These are phyloP conservation scores for Castanea crenata DNA, from an alignment of 306 rosid genomes.

Conservation along the genomic window DNA sequence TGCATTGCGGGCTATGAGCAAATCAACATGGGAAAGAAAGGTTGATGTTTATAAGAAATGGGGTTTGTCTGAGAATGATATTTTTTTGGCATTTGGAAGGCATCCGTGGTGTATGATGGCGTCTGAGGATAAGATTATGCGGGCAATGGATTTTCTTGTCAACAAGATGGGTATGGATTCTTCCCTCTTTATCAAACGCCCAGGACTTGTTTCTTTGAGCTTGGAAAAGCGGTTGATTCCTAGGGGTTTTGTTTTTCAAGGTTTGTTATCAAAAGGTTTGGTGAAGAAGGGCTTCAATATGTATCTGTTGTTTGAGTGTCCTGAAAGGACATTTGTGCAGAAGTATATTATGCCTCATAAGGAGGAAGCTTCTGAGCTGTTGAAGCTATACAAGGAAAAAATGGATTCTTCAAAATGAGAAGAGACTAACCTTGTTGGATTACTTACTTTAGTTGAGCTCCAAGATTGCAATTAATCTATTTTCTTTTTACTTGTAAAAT, in stretches of 20 bases:
- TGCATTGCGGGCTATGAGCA: background rate
- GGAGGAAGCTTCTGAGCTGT: conserved; percentile 27
- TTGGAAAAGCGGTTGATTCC: conserved; percentile 36
- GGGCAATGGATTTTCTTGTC: conserved; percentile 32
- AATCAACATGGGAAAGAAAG: conserved; percentile 32
- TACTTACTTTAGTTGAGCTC: background rate
- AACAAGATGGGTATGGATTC: conserved; percentile 37
- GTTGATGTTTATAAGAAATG: conserved; percentile 33
- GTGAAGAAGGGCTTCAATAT: background rate
- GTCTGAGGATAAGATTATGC: conserved; percentile 31
- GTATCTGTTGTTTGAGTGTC: background rate
- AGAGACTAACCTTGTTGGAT: background rate
- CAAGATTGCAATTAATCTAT: background rate
- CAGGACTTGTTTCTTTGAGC: conserved; percentile 22
- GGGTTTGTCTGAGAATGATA: conserved; percentile 44
- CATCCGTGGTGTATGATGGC: conserved; percentile 35
- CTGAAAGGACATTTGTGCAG: conserved; percentile 14
- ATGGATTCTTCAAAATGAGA: background rate
- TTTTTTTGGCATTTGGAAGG: conserved; percentile 19
- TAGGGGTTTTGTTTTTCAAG: conserved; percentile 36
- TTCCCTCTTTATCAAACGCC: conserved; percentile 11
- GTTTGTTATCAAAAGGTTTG: conserved; percentile 31
- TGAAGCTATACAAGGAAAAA: conserved; percentile 19
- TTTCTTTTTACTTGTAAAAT: too few relatives aligned
- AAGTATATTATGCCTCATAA: conserved; percentile 25